Evolutionary conservation across 2,329 filamentous ascomycete genomes (phyloP), one percentile per base, ranked within the genome.

Genomic region (Raffaelea ambrosiae): DNA sequence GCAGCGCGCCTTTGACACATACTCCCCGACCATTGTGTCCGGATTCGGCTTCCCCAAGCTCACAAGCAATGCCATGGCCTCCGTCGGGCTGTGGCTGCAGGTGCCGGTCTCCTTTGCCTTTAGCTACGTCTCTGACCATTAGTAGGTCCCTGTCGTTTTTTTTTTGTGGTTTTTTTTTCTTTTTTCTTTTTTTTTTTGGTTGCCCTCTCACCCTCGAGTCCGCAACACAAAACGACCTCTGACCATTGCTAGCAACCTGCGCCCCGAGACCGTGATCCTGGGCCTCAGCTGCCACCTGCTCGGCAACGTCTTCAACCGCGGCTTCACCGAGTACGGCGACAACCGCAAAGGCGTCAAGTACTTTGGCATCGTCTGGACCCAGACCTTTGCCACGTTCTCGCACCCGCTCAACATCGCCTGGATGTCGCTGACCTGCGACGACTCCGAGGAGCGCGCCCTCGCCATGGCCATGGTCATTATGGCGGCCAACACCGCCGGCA

Each of bases 401-500:
- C 35, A 38, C 18, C 35, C 35, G 5, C 18, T 38, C 14, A 38
- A 38, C 35, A 38, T 38, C 18, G 35, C 35, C 35, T 38, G 35
- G 35, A 38, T 38, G 35, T 38, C 35, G 35, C 18, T 38, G 35
- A 38, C 35, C 18, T 38, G 35, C 35, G 35, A 38, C 5, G 35
- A 38, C 18, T 38, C 35, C 5, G 35, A 38, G 18, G 35, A 38
- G 35, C 35, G 35, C 16, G 35, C 35, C 7, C 35, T 38, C 16
- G 35, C 35, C 35, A 38, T 38, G 35, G 35, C 35, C 35, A 38
- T 38, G 61, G 67, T 79, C 45, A 78, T 81, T 50, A 81, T 81
- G 77, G 72, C 73, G 19, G 78, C 76, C 43, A 82, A 82, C 53
- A 75, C 74, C 22, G 76, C 77, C 0, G 77, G 76, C 20, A 81